phyloP scores from a whole-genome alignment of 371 early-diverging fungal genomes.

The Mucor irregularis region DNA sequence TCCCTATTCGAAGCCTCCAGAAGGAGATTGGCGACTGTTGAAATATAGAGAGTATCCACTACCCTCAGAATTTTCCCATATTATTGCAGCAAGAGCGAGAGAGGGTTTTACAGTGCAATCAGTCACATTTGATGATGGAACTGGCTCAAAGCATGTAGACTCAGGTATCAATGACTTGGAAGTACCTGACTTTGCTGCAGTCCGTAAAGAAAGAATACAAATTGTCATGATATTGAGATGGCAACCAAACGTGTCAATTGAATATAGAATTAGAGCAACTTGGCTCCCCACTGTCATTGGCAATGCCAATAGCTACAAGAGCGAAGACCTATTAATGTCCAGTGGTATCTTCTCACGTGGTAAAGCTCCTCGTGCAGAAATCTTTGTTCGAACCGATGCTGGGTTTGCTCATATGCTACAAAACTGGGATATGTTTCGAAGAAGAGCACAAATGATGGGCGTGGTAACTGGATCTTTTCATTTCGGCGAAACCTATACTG shows the following conservation, averaged over 20 bases:
- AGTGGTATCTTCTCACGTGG: conserved; percentile 40
- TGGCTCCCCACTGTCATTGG: conserved; percentile 47
- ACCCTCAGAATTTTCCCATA: conserved; percentile 64
- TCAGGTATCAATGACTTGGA: conserved; percentile 23
- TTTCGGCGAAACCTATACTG: conserved; percentile 44
- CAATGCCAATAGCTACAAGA: conserved; percentile 14
- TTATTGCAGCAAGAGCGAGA: conserved; percentile 78
- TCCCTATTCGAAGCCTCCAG: conserved; percentile 71
- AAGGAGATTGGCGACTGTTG: conserved; percentile 74
- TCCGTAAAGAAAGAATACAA: conserved; percentile 62
- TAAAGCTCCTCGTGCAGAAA: conserved; percentile 48
- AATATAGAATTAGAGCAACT: conserved; percentile 72
- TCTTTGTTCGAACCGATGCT: conserved; percentile 43
- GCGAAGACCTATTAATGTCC: conserved; percentile 28
- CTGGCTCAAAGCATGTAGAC: conserved; percentile 18
- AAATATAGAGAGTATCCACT: conserved; percentile 75
- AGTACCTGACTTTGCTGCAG: conserved; percentile 22
- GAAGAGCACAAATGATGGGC: conserved; percentile 49
- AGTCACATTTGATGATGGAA: conserved; percentile 50
- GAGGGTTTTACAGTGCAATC: conserved; percentile 85
- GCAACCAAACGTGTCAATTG: conserved; percentile 88
- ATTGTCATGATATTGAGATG: conserved; percentile 75
- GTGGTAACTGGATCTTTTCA: conserved; percentile 43
- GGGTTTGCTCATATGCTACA: conserved; percentile 51
- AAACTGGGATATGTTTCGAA: conserved; percentile 45